Evolutionary conservation across 225 moss, liverwort and hornwort genomes (phyloP), one percentile per base, ranked within the genome.

Genomic region (Pseudisothecium myosuroides): DNA sequence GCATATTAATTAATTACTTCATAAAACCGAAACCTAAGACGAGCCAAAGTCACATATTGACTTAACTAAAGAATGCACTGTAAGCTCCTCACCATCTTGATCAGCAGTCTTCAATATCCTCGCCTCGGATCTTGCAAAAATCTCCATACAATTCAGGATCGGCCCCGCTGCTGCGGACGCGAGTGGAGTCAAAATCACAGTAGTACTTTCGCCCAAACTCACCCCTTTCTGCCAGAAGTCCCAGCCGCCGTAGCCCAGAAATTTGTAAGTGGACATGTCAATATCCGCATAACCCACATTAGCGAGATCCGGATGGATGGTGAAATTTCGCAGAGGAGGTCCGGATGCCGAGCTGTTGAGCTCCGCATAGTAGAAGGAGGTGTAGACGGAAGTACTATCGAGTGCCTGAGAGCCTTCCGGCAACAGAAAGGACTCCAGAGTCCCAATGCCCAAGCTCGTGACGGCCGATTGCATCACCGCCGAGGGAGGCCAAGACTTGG

Each of bases 391-490:
- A 31, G 49, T 2, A 7, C 31, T 32, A 20, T 45, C 47, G 23
- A 32, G 28, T 17, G 32, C 3, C 12, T 41, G 11, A 32, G 45
- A 50, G 28, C 17, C 71, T 39, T 28, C 26, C 12, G 79, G 75
- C 75, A 82, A 7, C 28, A 84, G 26, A n/a, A 12, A 34, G 3
- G 43, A 28, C 52, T 11, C 19, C 18, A 90, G 16, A 22, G 63
- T 80, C 18, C 18, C 3, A 41, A 80, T 7, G 45, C 80, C 72
- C 29, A 77, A 52, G 78, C 32, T 83, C 26, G 90, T 72, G 74
- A 86, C 65, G 23, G 89, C 89, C 29, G 89, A 23, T 87, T 90
- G 90, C 65, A 87, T 34, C 63, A 90, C 86, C 12, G 58, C 36
- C 11, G 39, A 69, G 17, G 90, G 87, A 13, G 85, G 37, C 0